These are phyloP conservation scores for Russula compacta DNA, from an alignment of 768 basidiomycete genomes.

Conservation along the genomic window DNA sequence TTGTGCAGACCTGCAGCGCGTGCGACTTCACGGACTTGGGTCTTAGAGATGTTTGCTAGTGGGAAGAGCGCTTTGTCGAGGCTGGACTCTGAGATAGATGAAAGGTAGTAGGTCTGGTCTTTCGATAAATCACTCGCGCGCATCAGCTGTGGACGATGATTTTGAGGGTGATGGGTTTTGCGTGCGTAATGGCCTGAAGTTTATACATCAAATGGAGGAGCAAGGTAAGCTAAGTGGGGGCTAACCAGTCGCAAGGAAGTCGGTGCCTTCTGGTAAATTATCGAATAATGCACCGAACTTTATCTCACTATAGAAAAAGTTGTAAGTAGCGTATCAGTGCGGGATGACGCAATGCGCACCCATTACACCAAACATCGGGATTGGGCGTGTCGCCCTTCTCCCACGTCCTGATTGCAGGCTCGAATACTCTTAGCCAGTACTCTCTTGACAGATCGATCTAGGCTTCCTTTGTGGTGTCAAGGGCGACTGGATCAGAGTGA, in stretches of 20 bases:
- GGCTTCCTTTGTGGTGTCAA: conserved; percentile 6
- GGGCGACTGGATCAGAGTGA: background rate
- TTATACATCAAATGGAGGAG: background rate
- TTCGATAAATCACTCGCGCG: conserved; percentile 51
- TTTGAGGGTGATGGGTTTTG: conserved; percentile 35
- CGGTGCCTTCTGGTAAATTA: conserved; percentile 34
- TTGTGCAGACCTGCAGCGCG: conserved; percentile 52
- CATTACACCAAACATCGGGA: conserved; percentile 90
- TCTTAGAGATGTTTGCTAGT: conserved; percentile 56
- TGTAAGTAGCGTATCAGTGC: background rate
- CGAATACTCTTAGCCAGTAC: conserved; percentile 89
- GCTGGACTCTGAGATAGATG: conserved; percentile 59
- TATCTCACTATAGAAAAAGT: conserved; percentile 50
- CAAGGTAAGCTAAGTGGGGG: background rate
- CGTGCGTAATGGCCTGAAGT: conserved; percentile 76
- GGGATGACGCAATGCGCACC: conserved; percentile 31
- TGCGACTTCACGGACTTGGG: conserved; percentile 67
- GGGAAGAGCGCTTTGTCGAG: conserved; percentile 74
- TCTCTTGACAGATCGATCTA: conserved; percentile 83
- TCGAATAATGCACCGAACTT: conserved; percentile 84
- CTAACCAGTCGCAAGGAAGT: conserved; percentile 79
- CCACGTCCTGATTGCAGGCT: conserved; percentile 75
- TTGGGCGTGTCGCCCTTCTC: conserved; percentile 77
- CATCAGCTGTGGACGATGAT: conserved; percentile 30
- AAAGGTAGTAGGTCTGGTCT: conserved; percentile 90